These are phyloP conservation scores for Globisporangium uncinulatum DNA, from an alignment of 352 stramenopile genomes.

Conservation along the genomic window DNA sequence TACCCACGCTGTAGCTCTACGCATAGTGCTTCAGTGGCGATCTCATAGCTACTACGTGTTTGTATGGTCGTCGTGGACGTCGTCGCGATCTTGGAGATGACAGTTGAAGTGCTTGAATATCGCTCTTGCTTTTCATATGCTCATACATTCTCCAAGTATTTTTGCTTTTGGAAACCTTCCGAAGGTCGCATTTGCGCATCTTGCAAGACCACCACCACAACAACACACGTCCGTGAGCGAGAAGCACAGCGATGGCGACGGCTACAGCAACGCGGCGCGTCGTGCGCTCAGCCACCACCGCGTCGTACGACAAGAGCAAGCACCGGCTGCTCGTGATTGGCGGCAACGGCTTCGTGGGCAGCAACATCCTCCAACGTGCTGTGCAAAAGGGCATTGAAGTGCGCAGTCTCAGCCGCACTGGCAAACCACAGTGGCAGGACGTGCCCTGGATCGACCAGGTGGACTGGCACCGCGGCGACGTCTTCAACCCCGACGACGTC, in stretches of 20 bases:
- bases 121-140: background rate
- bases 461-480: constrained; percentile 82
- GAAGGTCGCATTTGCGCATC: background rate
- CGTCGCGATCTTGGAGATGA: background rate
- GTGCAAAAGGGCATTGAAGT: constrained; percentile 85
- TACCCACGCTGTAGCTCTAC: background rate
- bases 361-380: constrained; percentile 86
- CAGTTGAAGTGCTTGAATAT: background rate
- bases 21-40: no score
- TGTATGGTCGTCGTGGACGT: no score
- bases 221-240: background rate
- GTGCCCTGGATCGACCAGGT: constrained; percentile 81
- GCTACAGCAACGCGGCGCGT: background rate
- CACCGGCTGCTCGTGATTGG: constrained; percentile 82
- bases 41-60: no score
- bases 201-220: background rate
- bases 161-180: background rate
- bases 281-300: constrained; percentile 25
- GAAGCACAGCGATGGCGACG: background rate
- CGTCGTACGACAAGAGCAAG: constrained; percentile 61
- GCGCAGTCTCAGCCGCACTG: constrained; percentile 80
- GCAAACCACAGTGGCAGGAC: constrained; percentile 75
- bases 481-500: constrained; percentile 71
- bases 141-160: background rate
- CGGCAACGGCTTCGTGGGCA: constrained; percentile 87